phyloP scores from a whole-genome alignment of 169 alveolate species.

The Eimeria mitis region DNA sequence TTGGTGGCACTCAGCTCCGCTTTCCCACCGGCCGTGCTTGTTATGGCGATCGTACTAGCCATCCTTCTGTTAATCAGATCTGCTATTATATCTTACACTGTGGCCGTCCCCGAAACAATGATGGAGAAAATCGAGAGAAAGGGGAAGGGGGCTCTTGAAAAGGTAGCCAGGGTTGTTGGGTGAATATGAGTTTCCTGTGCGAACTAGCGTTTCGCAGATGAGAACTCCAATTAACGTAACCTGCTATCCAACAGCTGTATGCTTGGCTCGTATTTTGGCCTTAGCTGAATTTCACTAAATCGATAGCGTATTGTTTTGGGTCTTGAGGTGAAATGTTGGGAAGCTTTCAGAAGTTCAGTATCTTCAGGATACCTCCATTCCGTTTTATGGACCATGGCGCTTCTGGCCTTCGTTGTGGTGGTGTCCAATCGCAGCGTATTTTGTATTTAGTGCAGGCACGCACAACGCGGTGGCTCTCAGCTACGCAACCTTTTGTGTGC shows the following conservation, averaged over 20 bases:
- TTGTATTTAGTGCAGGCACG: neutral
- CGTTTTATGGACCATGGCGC: neutral
- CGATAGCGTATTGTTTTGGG: neutral
- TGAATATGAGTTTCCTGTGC: neutral
- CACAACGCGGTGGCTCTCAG: neutral
- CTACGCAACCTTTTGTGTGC: neutral
- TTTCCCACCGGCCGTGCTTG: neutral
- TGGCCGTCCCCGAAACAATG: neutral
- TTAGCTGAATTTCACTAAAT: neutral
- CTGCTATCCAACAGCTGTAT: neutral
- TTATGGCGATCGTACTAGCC: slow-evolving; percentile 1
- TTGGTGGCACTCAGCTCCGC: neutral
- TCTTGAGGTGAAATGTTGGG: neutral
- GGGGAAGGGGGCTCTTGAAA: slow-evolving; percentile 2
- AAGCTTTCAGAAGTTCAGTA: neutral
- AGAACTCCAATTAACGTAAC: neutral
- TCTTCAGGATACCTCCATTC: neutral
- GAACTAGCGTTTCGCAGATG: neutral
- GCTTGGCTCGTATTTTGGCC: neutral
- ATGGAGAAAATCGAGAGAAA: neutral
- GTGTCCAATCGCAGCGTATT: neutral
- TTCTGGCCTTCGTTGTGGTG: slow-evolving; percentile 1
- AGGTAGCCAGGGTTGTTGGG: neutral
- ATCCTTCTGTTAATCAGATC: neutral
- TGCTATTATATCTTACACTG: neutral